Evolutionary conservation across 2,329 filamentous ascomycete species (phyloP).

Genomic region (Venturiaceae sp.): DNA sequence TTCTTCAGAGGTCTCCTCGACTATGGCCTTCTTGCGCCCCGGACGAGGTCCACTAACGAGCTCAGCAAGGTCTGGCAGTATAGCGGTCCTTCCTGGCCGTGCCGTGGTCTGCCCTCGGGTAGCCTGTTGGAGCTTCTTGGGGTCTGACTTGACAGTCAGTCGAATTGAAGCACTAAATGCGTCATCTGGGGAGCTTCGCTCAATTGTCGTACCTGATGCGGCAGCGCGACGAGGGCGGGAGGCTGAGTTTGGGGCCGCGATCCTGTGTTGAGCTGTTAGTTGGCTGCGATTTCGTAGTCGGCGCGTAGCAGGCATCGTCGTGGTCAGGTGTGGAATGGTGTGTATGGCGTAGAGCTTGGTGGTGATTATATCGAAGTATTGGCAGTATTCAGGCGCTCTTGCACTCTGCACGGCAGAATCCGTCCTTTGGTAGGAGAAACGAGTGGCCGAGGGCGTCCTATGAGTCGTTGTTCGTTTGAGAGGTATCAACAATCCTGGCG

Average conservation of each 20-base stretch:
- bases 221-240: constrained; percentile 6
- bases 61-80: constrained; percentile 10
- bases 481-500: no score
- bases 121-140: constrained; percentile 33
- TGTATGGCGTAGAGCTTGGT: not conserved
- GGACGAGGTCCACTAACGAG: constrained; percentile 27
- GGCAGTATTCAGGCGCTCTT: no score
- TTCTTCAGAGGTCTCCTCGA: constrained; percentile 28
- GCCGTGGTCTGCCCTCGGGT: constrained; percentile 24
- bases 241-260: constrained; percentile 2
- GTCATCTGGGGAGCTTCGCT: constrained; percentile 26
- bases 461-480: no score
- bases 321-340: not conserved
- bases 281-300: constrained; percentile 26
- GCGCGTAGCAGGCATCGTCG: constrained; percentile 16
- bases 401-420: no score
- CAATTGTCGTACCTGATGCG: constrained; percentile 21
- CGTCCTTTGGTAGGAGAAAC: no score
- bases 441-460: no score
- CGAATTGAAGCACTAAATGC: constrained; percentile 21
- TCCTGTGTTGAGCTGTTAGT: constrained; percentile 6
- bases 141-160: constrained; percentile 8
- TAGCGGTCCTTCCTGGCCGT: constrained; percentile 16
- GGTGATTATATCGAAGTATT: no score
- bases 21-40: constrained; percentile 27